Evolutionary conservation across 768 basidiomycete genomes (phyloP).

Genomic region (Rhodocollybia butyracea): DNA sequence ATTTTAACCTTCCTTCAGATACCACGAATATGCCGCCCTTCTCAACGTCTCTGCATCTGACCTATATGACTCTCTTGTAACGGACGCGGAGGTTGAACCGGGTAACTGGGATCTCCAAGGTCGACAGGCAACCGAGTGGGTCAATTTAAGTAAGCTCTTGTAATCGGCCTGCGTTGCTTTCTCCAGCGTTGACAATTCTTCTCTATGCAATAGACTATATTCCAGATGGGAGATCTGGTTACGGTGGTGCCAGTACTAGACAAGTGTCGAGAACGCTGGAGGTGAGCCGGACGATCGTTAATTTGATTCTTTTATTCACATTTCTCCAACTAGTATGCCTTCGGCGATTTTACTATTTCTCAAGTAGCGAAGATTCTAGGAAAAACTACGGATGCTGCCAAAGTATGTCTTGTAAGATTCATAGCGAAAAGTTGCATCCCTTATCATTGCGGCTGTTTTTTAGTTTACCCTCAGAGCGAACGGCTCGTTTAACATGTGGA

Average conservation of each 20-base stretch:
- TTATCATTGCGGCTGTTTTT: too few species aligned
- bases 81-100: constrained; percentile 56
- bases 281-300: constrained; percentile 25
- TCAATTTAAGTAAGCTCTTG: constrained; percentile 40
- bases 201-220: constrained; percentile 19
- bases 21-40: constrained; percentile 42
- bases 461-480: constrained; percentile 53
- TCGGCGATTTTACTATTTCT: constrained; percentile 61
- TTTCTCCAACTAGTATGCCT: constrained; percentile 43
- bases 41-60: constrained; percentile 46
- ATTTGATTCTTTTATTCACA: neutral
- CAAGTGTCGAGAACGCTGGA: constrained; percentile 63
- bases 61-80: constrained; percentile 54
- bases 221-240: constrained; percentile 18
- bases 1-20: constrained; percentile 32
- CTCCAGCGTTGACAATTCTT: neutral
- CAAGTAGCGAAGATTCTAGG: constrained; percentile 59
- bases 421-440: too few species aligned
- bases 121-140: constrained; percentile 56
- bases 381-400: constrained; percentile 43
- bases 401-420: constrained; percentile 42
- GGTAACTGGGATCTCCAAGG: constrained; percentile 64
- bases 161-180: neutral
- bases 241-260: constrained; percentile 55
- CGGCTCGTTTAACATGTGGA: constrained; percentile 61